Conservation (phyloP, 805 yeast genomes). For the Candida insectalens region DNA sequence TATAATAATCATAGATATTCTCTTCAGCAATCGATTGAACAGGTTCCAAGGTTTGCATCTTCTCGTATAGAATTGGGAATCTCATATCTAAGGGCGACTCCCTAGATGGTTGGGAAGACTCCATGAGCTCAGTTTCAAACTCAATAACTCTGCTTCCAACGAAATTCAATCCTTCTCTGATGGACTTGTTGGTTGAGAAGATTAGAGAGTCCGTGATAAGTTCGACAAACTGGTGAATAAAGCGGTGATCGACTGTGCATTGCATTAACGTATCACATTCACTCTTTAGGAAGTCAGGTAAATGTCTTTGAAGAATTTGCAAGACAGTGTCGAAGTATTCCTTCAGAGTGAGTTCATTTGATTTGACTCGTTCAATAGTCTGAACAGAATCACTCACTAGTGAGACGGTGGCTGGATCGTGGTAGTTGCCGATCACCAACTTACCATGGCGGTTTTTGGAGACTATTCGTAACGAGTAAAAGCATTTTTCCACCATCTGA, state of each 20-base stretch:
- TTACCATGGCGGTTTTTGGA: slow-evolving; percentile 7
- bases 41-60: slow-evolving; percentile 3
- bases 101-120: slow-evolving; percentile 7
- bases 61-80: slow-evolving; percentile 11
- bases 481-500: slow-evolving; percentile 15
- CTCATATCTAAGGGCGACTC: slow-evolving; percentile 10
- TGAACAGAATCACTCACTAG: slow-evolving; percentile 13
- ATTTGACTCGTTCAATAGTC: slow-evolving; percentile 9
- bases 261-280: slow-evolving; percentile 9
- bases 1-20: slow-evolving; percentile 9
- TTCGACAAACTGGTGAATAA: slow-evolving; percentile 14
- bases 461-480: slow-evolving; percentile 14
- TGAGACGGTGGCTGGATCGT: slow-evolving; percentile 6
- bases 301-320: slow-evolving; percentile 7
- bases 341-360: slow-evolving; percentile 4
- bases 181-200: slow-evolving; percentile 14
- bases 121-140: slow-evolving; percentile 14
- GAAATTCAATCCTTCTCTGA: slow-evolving; percentile 9
- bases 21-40: not conserved
- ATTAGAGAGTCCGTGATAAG: slow-evolving; percentile 18
- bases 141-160: slow-evolving; percentile 11
- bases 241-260: slow-evolving; percentile 7
- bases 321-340: slow-evolving; percentile 11
- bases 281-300: slow-evolving; percentile 11
- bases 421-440: slow-evolving; percentile 6